phyloP scores from a whole-genome alignment of 2,329 filamentous ascomycete genomes.

The Neonectria magnoliae region DNA sequence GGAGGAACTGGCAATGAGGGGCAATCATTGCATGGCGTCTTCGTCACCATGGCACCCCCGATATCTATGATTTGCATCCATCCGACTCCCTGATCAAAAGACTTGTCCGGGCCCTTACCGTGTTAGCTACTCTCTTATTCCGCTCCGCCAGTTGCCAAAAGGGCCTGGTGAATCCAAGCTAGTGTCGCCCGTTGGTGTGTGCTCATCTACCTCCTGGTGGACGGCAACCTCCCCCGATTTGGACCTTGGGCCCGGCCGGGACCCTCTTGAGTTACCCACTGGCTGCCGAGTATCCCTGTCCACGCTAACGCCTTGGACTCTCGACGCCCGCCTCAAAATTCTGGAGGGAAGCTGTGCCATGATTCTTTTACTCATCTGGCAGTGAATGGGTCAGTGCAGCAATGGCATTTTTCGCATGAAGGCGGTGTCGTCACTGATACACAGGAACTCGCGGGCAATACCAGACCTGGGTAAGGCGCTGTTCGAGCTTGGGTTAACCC shows the following conservation, averaged over 20 bases:
- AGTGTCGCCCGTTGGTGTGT: conserved; percentile 35
- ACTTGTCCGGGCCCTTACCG: conserved; percentile 2
- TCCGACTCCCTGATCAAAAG: conserved; percentile 14
- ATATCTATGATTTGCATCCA: conserved; percentile 13
- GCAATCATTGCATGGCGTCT: conserved; percentile 21
- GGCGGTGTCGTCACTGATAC: conserved; percentile 19
- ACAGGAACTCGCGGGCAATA: conserved; percentile 18
- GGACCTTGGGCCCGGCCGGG: conserved; percentile 32
- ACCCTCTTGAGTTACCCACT: conserved; percentile 30
- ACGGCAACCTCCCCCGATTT: conserved; percentile 37
- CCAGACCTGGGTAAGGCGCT: conserved; percentile 14
- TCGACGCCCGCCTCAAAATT: conserved; percentile 32
- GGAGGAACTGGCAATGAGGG: conserved; percentile 16
- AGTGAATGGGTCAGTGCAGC: conserved; percentile 21
- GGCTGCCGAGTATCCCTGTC: conserved; percentile 32
- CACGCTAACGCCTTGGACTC: conserved; percentile 24
- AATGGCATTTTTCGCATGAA: conserved; percentile 17
- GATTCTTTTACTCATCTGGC: conserved; percentile 25
- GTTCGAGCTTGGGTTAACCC: conserved; percentile 18
- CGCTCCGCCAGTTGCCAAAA: conserved; percentile 12
- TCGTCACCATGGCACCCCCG: conserved; percentile 18
- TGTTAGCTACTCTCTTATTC: conserved; percentile 20
- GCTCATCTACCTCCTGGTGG: conserved; percentile 30
- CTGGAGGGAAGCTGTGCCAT: conserved; percentile 21
- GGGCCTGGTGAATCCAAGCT: conserved; percentile 22